Evolutionary conservation across 2,329 filamentous ascomycete genomes (phyloP).

Genomic region (Acephala macrosclerotiorum): DNA sequence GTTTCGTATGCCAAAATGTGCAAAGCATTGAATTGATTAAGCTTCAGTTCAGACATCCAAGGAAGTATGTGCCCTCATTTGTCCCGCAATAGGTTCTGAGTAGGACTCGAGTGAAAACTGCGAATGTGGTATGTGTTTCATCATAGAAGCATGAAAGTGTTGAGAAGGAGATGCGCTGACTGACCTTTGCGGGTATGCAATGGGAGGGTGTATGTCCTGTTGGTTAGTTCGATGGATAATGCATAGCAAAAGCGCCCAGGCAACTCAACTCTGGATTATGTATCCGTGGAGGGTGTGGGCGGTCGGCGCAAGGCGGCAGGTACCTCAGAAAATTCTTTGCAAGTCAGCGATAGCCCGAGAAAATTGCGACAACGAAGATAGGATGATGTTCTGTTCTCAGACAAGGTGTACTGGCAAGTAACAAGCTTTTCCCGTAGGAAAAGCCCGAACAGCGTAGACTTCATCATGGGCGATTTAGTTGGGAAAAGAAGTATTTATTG

Average conservation of each 20-base stretch:
- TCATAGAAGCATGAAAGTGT: slow-evolving; percentile 56
- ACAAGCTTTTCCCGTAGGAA: slow-evolving; percentile 68
- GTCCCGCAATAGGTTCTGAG: slow-evolving; percentile 69
- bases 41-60: slow-evolving; percentile 73
- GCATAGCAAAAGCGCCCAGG: slow-evolving; percentile 7
- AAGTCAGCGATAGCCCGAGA: slow-evolving; percentile 31
- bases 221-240: slow-evolving; percentile 14
- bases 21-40: neutral
- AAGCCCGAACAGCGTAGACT: slow-evolving; percentile 70
- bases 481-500: slow-evolving; percentile 83
- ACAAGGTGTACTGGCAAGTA: slow-evolving; percentile 92
- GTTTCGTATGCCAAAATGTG: neutral
- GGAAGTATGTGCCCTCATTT: slow-evolving; percentile 74
- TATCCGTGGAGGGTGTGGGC: neutral
- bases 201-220: neutral
- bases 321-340: slow-evolving; percentile 32
- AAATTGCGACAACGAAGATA: slow-evolving; percentile 34
- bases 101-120: slow-evolving; percentile 86
- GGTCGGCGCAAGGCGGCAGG: neutral
- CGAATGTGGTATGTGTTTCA: slow-evolving; percentile 82
- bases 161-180: slow-evolving; percentile 25
- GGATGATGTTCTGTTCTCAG: slow-evolving; percentile 59
- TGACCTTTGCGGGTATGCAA: slow-evolving; percentile 23
- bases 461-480: slow-evolving; percentile 90
- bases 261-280: neutral